Conservation (phyloP, 1,139 yeast genomes). For the Meyerozyma sp. region DNA sequence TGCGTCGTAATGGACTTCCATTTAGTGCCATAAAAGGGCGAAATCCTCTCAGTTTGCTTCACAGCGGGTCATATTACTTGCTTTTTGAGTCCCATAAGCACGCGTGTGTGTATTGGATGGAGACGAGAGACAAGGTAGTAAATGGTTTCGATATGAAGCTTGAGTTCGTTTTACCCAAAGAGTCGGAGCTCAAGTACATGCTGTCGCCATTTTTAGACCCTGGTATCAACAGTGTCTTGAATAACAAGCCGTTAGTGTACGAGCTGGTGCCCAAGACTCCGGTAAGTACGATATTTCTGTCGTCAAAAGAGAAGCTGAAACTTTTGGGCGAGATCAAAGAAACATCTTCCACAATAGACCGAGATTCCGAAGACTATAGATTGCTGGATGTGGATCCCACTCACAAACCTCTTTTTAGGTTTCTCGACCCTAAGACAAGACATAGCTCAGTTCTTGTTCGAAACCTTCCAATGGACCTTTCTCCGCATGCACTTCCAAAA, state of each 20-base stretch:
- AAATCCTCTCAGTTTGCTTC: slow-evolving; percentile 37
- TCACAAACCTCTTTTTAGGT: slow-evolving; percentile 9
- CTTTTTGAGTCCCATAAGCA: slow-evolving; percentile 41
- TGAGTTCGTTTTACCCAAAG: slow-evolving; percentile 30
- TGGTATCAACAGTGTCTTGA: slow-evolving; percentile 4
- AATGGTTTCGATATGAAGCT: slow-evolving; percentile 47
- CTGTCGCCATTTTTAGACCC: slow-evolving; percentile 22
- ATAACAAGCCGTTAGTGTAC: neutral
- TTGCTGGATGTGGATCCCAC: slow-evolving; percentile 8
- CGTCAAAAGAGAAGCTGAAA: neutral
- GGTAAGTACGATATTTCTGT: neutral
- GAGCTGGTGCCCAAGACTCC: neutral
- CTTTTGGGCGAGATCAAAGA: neutral
- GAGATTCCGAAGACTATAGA: neutral
- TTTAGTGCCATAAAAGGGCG: slow-evolving; percentile 44
- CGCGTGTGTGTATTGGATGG: slow-evolving; percentile 48
- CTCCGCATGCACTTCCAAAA: slow-evolving; percentile 24
- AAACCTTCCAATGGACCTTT: slow-evolving; percentile 38
- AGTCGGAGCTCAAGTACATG: slow-evolving; percentile 17
- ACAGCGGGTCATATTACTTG: slow-evolving; percentile 47
- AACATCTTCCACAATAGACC: neutral
- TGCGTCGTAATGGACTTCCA: slow-evolving; percentile 16
- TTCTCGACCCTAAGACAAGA: slow-evolving; percentile 12
- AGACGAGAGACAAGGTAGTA: slow-evolving; percentile 41
- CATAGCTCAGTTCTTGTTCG: slow-evolving; percentile 26